These are phyloP conservation scores for Ceratocystis albifundus DNA, from an alignment of 2,329 filamentous ascomycete genomes.

Conservation along the genomic window DNA sequence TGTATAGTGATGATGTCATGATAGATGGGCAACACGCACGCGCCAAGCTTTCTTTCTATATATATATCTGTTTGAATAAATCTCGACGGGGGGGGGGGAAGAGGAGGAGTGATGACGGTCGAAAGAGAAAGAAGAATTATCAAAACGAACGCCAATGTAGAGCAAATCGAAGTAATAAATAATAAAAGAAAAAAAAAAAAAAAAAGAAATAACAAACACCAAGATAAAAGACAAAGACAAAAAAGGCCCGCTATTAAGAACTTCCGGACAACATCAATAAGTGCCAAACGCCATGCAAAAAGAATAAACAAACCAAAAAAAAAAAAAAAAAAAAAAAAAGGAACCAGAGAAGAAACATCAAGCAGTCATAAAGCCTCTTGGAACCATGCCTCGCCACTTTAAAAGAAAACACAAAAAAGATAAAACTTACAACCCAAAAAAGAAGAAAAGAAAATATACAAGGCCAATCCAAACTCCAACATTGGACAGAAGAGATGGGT, in stretches of 20 bases:
- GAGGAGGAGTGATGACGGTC: too few species aligned
- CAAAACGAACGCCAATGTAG: conserved; percentile 1
- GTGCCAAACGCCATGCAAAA: conserved; percentile 5
- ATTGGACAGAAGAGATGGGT: too few species aligned
- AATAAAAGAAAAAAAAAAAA: background rate
- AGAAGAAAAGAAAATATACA: background rate
- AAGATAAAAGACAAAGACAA: background rate
- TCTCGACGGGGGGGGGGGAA: too few species aligned
- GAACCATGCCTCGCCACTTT: background rate
- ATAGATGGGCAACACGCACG: background rate
- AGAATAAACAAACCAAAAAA: conserved; percentile 2
- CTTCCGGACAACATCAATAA: background rate
- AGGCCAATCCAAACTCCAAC: background rate
- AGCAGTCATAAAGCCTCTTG: background rate
- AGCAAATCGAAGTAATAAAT: background rate
- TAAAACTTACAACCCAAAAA: background rate
- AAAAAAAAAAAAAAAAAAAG: conserved; percentile 6
- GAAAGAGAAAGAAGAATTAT: too few species aligned
- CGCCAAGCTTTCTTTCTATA: background rate
- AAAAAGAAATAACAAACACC: background rate
- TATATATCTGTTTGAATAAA: background rate
- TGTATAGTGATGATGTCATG: too few species aligned
- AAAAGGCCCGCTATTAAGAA: conserved; percentile 3
- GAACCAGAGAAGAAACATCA: background rate
- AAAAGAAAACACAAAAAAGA: conserved; percentile 4